These are phyloP conservation scores for Ocimum tenuiflorum DNA, from an alignment of 257 asterid genomes.

Conservation along the genomic window DNA sequence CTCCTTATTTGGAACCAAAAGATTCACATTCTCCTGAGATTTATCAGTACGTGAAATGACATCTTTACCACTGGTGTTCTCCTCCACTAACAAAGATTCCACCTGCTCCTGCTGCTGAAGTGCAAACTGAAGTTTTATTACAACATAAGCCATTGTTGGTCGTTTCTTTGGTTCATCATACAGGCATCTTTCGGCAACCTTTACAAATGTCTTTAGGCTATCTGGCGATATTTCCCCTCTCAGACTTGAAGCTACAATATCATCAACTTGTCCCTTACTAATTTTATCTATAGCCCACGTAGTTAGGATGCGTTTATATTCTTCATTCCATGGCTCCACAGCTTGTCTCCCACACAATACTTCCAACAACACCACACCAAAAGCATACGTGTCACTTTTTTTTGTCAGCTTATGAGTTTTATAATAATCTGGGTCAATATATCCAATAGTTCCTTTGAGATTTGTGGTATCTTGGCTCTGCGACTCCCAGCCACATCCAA, in stretches of 20 bases:
- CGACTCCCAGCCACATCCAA: conserved; percentile 27
- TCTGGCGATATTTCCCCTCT: conserved; percentile 34
- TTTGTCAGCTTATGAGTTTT: conserved; percentile 41
- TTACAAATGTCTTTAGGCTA: conserved; percentile 46
- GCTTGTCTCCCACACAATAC: conserved; percentile 60
- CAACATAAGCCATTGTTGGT: conserved; percentile 42
- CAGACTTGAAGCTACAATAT: conserved; percentile 37
- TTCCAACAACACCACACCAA: conserved; percentile 62
- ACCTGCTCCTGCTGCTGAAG: conserved; percentile 42
- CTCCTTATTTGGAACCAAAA: conserved; percentile 12
- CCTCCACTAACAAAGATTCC: conserved; percentile 11
- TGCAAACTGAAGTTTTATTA: conserved; percentile 46
- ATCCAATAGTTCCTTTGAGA: conserved; percentile 59
- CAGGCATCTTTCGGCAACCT: conserved; percentile 48
- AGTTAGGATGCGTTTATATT: conserved; percentile 38
- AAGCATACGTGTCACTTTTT: conserved; percentile 53
- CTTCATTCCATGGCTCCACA: conserved; percentile 35
- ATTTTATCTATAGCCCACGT: conserved; percentile 53
- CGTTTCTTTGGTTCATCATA: conserved; percentile 43
- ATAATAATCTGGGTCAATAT: conserved; percentile 53
- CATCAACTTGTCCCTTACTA: conserved; percentile 35
- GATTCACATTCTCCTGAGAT: conserved; percentile 14
- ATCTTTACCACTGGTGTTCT: conserved; percentile 16
- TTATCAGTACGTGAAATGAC: conserved; percentile 15
- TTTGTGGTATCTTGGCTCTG: conserved; percentile 38